These are phyloP conservation scores for Sugiyamaella novakii DNA, from an alignment of 1,139 yeast genomes.

Conservation along the genomic window DNA sequence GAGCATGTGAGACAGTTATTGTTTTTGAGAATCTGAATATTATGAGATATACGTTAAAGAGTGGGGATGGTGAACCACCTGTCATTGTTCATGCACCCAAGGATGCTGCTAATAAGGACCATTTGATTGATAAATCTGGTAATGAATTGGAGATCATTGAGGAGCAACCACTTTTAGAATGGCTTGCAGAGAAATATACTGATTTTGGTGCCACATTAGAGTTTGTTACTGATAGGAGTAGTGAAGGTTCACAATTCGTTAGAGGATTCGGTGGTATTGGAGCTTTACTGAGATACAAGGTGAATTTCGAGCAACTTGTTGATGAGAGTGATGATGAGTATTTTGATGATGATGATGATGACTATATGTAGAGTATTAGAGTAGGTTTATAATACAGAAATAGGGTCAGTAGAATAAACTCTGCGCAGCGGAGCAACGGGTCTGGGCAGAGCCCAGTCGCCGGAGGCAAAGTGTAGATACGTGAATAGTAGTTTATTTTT, in stretches of 20 bases:
- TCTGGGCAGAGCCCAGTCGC: slow-evolving; percentile 5
- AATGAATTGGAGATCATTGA: slow-evolving; percentile 82
- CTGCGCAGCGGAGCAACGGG: background rate
- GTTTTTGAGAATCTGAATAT: slow-evolving; percentile 90
- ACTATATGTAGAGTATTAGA: slow-evolving; percentile 32
- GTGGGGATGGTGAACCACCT: slow-evolving; percentile 70
- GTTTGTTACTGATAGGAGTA: slow-evolving; percentile 92
- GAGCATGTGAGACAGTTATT: slow-evolving; percentile 91
- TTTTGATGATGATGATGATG: slow-evolving; percentile 70
- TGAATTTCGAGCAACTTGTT: slow-evolving; percentile 90
- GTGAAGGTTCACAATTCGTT: slow-evolving; percentile 98
- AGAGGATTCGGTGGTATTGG: slow-evolving; percentile 99
- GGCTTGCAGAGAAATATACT: slow-evolving; percentile 97
- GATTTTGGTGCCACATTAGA: slow-evolving; percentile 93
- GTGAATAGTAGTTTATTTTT: slow-evolving; percentile 1
- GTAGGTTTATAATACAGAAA: background rate
- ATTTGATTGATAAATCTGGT: slow-evolving; percentile 80
- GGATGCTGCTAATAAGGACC: slow-evolving; percentile 60
- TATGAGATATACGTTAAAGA: slow-evolving; percentile 80
- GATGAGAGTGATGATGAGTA: slow-evolving; percentile 92
- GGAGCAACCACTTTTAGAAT: slow-evolving; percentile 85
- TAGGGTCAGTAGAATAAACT: background rate
- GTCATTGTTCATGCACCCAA: slow-evolving; percentile 71
- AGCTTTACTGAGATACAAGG: slow-evolving; percentile 92
- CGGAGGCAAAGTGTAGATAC: slow-evolving; percentile 5